Evolutionary conservation across 176 grass and related monocot genomes (phyloP), one percentile per base, ranked within the genome.

Genomic region (Juncus effusus): DNA sequence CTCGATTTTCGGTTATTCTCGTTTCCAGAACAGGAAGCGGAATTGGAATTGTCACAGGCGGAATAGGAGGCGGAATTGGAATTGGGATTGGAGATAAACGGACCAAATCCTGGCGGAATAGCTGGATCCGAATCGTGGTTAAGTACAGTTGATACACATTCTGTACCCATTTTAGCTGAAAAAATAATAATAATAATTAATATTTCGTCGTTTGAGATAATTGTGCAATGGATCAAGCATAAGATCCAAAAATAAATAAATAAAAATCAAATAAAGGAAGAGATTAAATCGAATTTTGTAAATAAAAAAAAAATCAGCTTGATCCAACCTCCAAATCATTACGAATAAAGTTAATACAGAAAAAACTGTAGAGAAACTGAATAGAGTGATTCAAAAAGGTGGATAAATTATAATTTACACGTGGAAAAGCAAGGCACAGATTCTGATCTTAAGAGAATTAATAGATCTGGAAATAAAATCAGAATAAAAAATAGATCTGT

Each of bases 91-190:
- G 84, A 61, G 67, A 76, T 55, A 60, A 87, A 74, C 7, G 84
- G 81, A 16, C 83, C 83, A 78, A 96, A 96, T 64, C 91, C 90
- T 67, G 90, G 85, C 28, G 85, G 90, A 64, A 94, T 69, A 7
- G 82, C 81, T 35, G 85, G 85, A 56, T 86, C 87, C 16, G 76
- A 44, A 16, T 90, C 79, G 13, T 84, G 76, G 9, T 63, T 55
- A 54, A 84, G 69, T 4, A 73, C 67, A 66, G 77, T 19, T 3
- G 69, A 65, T 62, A 87, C 60, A 54, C 83, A 83, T 69, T 91
- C 80, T 38, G 77, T 87, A 56, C 77, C 84, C 80, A 84, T 91
- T 80, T 84, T 80, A 67, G 37, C 75, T 67, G 53, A 3, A 77
- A 67, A 39, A 77, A 36, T 67, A 66, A 57, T 67, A 13, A 59